Conservation (phyloP, 108 stramenopile species). For the Cyclotella kingstonii region DNA sequence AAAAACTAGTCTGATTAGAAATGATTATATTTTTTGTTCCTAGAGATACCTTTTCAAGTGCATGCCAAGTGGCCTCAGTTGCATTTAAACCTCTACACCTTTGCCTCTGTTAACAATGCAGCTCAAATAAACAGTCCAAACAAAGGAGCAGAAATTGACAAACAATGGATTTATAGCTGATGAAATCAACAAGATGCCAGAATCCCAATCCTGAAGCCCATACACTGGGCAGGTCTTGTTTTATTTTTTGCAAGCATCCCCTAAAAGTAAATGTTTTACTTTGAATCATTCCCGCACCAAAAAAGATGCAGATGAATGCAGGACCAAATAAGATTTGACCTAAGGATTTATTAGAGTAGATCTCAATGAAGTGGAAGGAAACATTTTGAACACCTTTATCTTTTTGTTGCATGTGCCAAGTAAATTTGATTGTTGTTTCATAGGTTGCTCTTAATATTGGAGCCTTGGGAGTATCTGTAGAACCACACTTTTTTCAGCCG, state of each 20-base stretch:
- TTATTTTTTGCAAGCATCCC: conserved; percentile 66
- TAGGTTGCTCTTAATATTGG: no score
- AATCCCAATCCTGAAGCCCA: conserved; percentile 77
- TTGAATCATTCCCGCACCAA: conserved; percentile 66
- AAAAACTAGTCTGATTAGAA: no score
- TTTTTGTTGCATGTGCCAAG: no score
- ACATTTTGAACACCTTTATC: conserved; percentile 54
- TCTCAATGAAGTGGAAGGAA: conserved; percentile 55
- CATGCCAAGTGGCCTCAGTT: background rate
- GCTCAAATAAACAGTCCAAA: conserved; percentile 88
- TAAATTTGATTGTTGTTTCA: no score
- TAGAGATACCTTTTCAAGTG: background rate
- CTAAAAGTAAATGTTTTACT: conserved; percentile 53
- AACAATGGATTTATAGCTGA: conserved; percentile 78
- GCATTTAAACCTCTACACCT: background rate
- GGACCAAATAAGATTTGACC: conserved; percentile 90
- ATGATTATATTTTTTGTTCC: no score
- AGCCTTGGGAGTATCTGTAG: no score
- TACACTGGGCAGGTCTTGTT: conserved; percentile 69
- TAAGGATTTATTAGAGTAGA: conserved; percentile 72
- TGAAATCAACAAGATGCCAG: conserved; percentile 88
- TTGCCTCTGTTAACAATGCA: conserved; percentile 58
- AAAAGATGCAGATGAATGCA: conserved; percentile 82
- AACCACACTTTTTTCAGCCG: no score
- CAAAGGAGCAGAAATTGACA: conserved; percentile 72